Conservation (phyloP, 192 early-diverging fungal species). For the Mortierella antarctica region DNA sequence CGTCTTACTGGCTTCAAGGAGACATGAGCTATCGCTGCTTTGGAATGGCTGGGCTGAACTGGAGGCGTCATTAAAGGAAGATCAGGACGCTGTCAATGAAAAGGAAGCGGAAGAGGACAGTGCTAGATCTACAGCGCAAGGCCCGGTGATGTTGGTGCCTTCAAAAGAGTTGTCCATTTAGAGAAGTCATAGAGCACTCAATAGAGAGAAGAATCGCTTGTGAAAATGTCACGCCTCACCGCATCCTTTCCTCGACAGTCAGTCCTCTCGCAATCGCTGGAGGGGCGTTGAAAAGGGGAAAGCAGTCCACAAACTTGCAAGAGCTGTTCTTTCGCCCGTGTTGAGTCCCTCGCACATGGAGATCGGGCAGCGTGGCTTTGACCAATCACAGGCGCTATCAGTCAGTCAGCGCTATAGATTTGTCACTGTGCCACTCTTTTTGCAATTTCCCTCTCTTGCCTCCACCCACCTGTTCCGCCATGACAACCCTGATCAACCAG, state of each 20-base stretch:
- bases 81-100: neutral
- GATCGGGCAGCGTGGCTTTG: no score
- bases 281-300: no score
- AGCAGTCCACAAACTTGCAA: neutral
- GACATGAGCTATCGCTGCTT: conserved; percentile 46
- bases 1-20: conserved; percentile 28
- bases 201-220: no score
- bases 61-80: neutral
- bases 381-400: no score
- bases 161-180: no score
- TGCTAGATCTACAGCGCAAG: no score
- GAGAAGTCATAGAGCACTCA: no score
- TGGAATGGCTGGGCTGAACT: conserved; percentile 51
- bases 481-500: conserved; percentile 52
- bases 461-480: neutral
- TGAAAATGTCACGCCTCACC: no score
- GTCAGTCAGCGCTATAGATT: neutral
- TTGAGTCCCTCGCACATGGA: no score
- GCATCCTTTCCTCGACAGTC: no score
- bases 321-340: neutral
- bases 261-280: no score
- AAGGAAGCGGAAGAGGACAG: conserved; percentile 8
- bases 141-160: no score
- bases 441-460: neutral
- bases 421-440: neutral